phyloP scores from a whole-genome alignment of 148 eudicot species.

The Rhododendron simsii region DNA sequence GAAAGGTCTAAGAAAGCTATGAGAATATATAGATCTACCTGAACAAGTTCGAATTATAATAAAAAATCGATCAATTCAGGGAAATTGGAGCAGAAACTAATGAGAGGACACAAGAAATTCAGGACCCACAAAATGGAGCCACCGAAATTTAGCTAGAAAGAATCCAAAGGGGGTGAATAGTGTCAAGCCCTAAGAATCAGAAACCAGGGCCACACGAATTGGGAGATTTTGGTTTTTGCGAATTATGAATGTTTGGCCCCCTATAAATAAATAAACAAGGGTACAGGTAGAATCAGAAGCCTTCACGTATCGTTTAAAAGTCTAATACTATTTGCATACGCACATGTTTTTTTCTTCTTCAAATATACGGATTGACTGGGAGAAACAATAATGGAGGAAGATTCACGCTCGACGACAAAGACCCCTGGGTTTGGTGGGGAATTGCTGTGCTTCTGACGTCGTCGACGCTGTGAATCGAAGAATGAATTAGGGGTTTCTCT shows the following conservation, averaged over 20 bases:
- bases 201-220: not conserved
- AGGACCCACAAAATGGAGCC: not conserved
- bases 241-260: not conserved
- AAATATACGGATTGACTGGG: not conserved
- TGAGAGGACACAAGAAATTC: not conserved
- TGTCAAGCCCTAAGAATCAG: not conserved
- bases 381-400: not conserved
- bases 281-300: not conserved
- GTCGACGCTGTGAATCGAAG: not conserved
- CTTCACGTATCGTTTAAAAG: not conserved
- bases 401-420: not conserved
- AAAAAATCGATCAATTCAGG: not conserved
- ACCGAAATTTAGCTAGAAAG: not conserved
- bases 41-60: not conserved
- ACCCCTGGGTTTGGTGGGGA: not conserved
- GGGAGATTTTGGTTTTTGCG: not conserved
- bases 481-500: not conserved
- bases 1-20: not conserved
- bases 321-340: not conserved
- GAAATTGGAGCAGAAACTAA: not conserved
- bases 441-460: not conserved
- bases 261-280: not conserved
- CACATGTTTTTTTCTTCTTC: not conserved
- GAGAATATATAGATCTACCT: constrained; percentile 1
- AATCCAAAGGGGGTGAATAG: not conserved